Conservation (phyloP, 2,329 filamentous ascomycete genomes). For the Phaeoacremonium minimum region DNA sequence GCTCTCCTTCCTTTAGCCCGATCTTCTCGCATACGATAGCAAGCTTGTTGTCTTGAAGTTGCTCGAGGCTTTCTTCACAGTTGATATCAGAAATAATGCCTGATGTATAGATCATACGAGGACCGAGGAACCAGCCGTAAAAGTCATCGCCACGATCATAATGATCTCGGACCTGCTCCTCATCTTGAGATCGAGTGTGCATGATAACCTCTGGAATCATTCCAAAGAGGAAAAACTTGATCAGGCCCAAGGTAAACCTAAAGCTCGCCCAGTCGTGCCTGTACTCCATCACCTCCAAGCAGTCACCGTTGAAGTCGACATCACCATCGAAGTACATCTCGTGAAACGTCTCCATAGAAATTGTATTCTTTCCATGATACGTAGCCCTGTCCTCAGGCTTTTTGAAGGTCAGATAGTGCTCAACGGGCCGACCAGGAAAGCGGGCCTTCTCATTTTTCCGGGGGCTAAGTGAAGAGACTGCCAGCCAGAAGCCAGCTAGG, state of each 20-base stretch:
- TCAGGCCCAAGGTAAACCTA: constrained; percentile 79
- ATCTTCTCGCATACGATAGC: constrained; percentile 96
- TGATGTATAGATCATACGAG: constrained; percentile 98
- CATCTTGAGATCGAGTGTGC: constrained; percentile 92
- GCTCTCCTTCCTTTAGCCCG: constrained; percentile 73
- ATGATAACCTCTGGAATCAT: constrained; percentile 89
- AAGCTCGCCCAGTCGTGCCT: constrained; percentile 97
- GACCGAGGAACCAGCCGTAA: constrained; percentile 97
- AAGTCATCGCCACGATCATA: constrained; percentile 98
- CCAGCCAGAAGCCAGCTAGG: constrained; percentile 76
- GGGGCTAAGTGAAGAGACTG: constrained; percentile 75
- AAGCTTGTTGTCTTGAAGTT: constrained; percentile 97
- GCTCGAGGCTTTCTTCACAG: constrained; percentile 84
- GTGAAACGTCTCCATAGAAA: constrained; percentile 89
- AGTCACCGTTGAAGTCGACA: constrained; percentile 93
- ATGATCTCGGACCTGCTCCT: constrained; percentile 96
- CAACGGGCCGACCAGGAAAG: constrained; percentile 79
- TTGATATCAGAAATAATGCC: constrained; percentile 87
- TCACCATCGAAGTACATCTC: constrained; percentile 97
- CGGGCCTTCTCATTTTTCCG: constrained; percentile 91
- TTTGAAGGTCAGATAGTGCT: constrained; percentile 87
- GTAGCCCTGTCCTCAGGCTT: constrained; percentile 54
- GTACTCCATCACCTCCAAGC: constrained; percentile 85
- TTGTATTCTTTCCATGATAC: constrained; percentile 75
- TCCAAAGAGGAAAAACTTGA: constrained; percentile 82